Percentiles rank a stretch among this genome's conserved stretches.
These are phyloP conservation scores for Sclerotinia spermophila DNA, from an alignment of 2,329 filamentous ascomycete genomes.

Conservation along the genomic window DNA sequence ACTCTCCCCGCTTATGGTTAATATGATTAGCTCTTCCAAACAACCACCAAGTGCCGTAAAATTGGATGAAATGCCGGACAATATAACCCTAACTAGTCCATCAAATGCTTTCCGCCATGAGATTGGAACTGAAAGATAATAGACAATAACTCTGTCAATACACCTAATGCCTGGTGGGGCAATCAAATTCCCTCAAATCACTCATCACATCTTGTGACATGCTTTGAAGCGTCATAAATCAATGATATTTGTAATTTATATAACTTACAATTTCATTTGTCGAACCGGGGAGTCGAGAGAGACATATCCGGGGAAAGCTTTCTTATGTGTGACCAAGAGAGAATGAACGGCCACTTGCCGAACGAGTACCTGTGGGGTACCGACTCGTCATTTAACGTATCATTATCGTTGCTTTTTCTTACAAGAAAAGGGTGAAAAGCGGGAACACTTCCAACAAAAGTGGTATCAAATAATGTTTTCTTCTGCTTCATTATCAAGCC, in stretches of 20 bases:
- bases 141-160: not conserved
- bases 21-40: not conserved
- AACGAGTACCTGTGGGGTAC: not conserved
- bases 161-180: not conserved
- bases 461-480: not conserved
- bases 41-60: not conserved
- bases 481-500: not conserved
- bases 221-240: not conserved
- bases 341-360: not conserved
- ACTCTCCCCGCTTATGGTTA: not conserved
- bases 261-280: not conserved
- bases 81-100: not conserved
- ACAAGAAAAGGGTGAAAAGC: not conserved
- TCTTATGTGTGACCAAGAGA: not conserved
- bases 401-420: conserved; percentile 4
- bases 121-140: not conserved
- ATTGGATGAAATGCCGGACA: not conserved
- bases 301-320: conserved; percentile 5
- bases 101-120: not conserved
- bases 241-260: not conserved
- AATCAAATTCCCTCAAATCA: not conserved
- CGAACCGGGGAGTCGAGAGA: not conserved
- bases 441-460: not conserved
- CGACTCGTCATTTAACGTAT: not conserved
- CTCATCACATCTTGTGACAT: not conserved